Evolutionary conservation across 2,329 filamentous ascomycete species (phyloP).

Genomic region (Colletotrichum eleusines): DNA sequence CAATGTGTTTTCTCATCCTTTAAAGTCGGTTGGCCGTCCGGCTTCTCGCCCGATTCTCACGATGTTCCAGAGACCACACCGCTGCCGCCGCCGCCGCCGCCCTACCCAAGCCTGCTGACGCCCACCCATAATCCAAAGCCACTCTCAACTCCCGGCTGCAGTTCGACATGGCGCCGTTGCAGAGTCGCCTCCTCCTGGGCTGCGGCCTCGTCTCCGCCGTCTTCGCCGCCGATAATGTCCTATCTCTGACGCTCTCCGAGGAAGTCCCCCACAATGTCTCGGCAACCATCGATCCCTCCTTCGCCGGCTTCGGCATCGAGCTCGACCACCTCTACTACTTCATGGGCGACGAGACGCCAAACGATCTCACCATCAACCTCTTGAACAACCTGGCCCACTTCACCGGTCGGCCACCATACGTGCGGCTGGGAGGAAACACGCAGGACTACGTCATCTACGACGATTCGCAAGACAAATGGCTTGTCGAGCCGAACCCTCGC

Average conservation of each 20-base stretch:
- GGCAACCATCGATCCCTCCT: conserved; percentile 31
- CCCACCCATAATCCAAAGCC: neutral
- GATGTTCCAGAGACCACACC: conserved; percentile 21
- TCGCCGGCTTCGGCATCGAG: conserved; percentile 38
- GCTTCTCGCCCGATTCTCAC: conserved; percentile 16
- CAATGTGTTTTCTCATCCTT: conserved; percentile 5
- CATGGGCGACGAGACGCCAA: conserved; percentile 38
- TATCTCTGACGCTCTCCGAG: conserved; percentile 30
- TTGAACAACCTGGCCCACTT: conserved; percentile 33
- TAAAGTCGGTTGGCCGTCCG: conserved; percentile 29
- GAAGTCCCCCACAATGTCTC: conserved; percentile 30
- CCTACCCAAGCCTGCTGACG: neutral
- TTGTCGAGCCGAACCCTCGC: conserved; percentile 29
- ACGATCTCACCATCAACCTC: conserved; percentile 32
- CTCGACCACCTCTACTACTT: conserved; percentile 39
- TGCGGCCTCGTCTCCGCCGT: conserved; percentile 30
- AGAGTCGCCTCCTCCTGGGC: conserved; percentile 33
- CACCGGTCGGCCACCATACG: conserved; percentile 30
- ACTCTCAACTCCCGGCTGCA: conserved; percentile 4
- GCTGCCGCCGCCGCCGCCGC: neutral
- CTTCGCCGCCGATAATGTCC: conserved; percentile 17
- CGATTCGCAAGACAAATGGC: conserved; percentile 38
- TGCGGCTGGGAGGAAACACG: conserved; percentile 36
- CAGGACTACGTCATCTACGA: conserved; percentile 38
- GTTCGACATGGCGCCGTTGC: conserved; percentile 32